Conservation (phyloP, 495 filamentous ascomycete genomes). For the Penicillium salamii region DNA sequence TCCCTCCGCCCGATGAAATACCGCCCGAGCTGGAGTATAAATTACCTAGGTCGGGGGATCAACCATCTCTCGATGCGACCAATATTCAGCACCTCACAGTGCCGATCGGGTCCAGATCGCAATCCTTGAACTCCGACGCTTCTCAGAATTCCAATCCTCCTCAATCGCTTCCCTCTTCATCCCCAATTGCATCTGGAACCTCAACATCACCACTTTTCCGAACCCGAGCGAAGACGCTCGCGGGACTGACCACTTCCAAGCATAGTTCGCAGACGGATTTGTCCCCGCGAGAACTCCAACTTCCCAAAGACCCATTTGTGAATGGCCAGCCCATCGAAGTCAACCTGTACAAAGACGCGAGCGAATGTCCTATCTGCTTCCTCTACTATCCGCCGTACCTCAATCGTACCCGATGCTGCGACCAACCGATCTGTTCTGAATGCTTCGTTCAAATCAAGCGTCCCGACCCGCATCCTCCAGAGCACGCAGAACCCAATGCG, state of each 20-base stretch:
- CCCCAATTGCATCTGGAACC: constrained; percentile 52
- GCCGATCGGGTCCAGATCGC: constrained; percentile 70
- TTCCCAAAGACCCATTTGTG: constrained; percentile 81
- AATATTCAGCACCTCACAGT: constrained; percentile 69
- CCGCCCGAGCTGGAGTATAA: constrained; percentile 62
- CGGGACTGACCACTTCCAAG: constrained; percentile 70
- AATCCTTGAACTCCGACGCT: constrained; percentile 70
- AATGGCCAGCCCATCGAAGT: constrained; percentile 91
- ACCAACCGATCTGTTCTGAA: constrained; percentile 96
- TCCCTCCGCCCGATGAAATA: constrained; percentile 80
- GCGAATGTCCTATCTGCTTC: constrained; percentile 95
- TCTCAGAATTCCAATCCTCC: constrained; percentile 46
- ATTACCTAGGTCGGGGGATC: constrained; percentile 41
- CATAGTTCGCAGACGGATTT: constrained; percentile 67
- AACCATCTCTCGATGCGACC: constrained; percentile 32
- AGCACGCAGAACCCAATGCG: constrained; percentile 63
- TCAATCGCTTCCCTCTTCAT: constrained; percentile 51
- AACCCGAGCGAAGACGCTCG: constrained; percentile 77
- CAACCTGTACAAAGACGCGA: constrained; percentile 84
- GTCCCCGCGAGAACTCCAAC: constrained; percentile 69
- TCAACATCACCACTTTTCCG: constrained; percentile 64
- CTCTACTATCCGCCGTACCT: constrained; percentile 93
- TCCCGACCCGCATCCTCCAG: constrained; percentile 91
- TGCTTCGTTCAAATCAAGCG: constrained; percentile 99
- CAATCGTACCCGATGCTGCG: constrained; percentile 94